Conservation (phyloP, 306 rosid genomes). For the Phaseolus lunatus region DNA sequence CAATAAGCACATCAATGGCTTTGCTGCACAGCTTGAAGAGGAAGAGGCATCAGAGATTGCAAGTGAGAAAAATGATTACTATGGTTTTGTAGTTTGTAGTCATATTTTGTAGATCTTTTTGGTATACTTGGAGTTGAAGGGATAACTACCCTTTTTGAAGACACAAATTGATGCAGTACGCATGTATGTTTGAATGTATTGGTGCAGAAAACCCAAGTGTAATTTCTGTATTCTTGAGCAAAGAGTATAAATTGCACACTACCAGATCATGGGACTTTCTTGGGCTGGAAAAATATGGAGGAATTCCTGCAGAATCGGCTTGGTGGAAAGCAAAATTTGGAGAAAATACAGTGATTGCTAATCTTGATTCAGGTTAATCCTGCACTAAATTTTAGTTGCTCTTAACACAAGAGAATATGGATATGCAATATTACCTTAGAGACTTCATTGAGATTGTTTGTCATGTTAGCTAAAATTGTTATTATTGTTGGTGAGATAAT, state of each 20-base stretch:
- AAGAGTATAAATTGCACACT: slow-evolving; percentile 58
- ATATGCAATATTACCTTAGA: not conserved
- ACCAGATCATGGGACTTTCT: slow-evolving; percentile 85
- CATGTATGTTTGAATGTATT: not conserved
- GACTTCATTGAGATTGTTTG: too few relatives aligned
- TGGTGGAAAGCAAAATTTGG: slow-evolving; percentile 50
- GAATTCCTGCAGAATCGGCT: slow-evolving; percentile 23
- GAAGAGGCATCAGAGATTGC: slow-evolving; percentile 59
- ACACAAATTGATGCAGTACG: not conserved
- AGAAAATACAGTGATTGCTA: slow-evolving; percentile 47
- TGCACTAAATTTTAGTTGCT: not conserved
- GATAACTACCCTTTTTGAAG: not conserved
- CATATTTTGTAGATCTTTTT: not conserved
- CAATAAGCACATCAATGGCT: slow-evolving; percentile 70
- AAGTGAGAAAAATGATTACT: slow-evolving; percentile 47
- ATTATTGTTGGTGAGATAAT: too few relatives aligned
- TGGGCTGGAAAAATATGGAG: slow-evolving; percentile 49
- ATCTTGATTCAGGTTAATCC: slow-evolving; percentile 46
- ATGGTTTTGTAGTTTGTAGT: not conserved
- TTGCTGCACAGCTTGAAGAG: slow-evolving; percentile 81
- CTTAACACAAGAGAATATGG: not conserved
- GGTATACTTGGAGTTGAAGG: not conserved
- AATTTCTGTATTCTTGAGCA: slow-evolving; percentile 70
- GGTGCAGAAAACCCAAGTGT: slow-evolving; percentile 52
- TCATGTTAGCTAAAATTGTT: too few relatives aligned